Base-by-base conservation (phyloP, 257 asterid species). In the Cruciata laevipes region DNA sequence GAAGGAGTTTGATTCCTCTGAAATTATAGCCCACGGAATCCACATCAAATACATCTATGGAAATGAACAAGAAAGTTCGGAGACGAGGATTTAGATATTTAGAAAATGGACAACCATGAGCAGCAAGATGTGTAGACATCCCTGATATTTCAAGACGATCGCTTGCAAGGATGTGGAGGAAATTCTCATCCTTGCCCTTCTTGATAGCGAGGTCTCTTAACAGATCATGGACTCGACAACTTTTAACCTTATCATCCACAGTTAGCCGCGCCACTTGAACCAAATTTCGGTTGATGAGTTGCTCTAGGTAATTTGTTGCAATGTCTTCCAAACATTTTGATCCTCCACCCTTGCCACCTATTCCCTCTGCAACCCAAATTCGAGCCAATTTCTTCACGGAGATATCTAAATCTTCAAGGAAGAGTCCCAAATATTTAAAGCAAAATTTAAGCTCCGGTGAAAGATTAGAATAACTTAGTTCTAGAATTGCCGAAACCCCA, bases 351-450 rank as follows among this genome's bases (percentile, higher is more conserved):
- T 56, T 49, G 6, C 23, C 49, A 2, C 27, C 30, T 25, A 67
- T 60, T 35, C 77, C 73, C 27, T 73, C 73, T 7, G 73, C 73
- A 2, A 33, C 11, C 73, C 77, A 73, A 33, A 67, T 20, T 30
- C 25, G 52, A n/a, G 27, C 35, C 65, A 73, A 51, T 24, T 51
- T 68, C 14, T 44, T 53, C 33, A 52, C 37, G 16, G 18, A 47
- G 60, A 73, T 62, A 52, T 67, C 65, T 7, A 23, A 27, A 1
- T 70, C 69, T 60, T 67, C 58, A 18, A 38, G 66, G 27, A 61
- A 68, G 5, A 52, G 62, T 61, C 69, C 77, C 63, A 73, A 67
- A n/a, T 67, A 61, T 30, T 61, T 66, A 24, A 73, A 73, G 52
- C 73, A 73, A 61, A 60, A 42, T 53, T 73, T 73, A 31, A 73